Evolutionary conservation across 495 filamentous ascomycete genomes (phyloP).

Genomic region (Penicillium taxi): DNA sequence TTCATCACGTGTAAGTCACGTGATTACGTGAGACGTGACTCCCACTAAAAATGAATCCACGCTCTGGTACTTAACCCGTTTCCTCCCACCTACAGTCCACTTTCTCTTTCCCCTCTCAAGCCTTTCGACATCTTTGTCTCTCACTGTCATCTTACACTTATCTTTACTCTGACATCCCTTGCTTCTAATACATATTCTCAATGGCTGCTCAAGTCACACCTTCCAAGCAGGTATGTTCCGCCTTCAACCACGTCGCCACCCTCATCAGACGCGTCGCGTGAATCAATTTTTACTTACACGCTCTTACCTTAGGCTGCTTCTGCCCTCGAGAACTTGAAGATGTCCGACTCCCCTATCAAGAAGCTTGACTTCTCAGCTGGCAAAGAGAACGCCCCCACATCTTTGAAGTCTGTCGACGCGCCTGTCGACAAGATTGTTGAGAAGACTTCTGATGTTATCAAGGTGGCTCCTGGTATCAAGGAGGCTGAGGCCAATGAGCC

Average conservation of each 20-base stretch:
- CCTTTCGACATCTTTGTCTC: constrained; percentile 17
- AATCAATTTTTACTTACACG: constrained; percentile 18
- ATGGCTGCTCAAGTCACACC: constrained; percentile 73
- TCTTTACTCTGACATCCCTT: constrained; percentile 7
- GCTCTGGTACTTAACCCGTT: constrained; percentile 24
- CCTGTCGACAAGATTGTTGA: constrained; percentile 43
- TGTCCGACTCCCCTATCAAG: constrained; percentile 83
- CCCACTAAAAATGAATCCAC: constrained; percentile 38
- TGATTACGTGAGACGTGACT: constrained; percentile 42
- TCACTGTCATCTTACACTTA: constrained; percentile 18
- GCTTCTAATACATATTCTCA: constrained; percentile 21
- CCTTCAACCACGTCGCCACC: constrained; percentile 35
- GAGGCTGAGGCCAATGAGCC: constrained; percentile 75
- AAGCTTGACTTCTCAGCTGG: constrained; percentile 69
- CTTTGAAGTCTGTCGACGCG: constrained; percentile 43
- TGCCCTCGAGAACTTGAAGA: constrained; percentile 79
- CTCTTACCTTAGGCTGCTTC: constrained; percentile 59
- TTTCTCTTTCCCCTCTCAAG: constrained; percentile 16
- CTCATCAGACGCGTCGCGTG: constrained; percentile 27
- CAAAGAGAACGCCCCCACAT: constrained; percentile 77
- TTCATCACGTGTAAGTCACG: constrained; percentile 13
- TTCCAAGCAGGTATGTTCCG: constrained; percentile 71
- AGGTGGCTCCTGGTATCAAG: constrained; percentile 56
- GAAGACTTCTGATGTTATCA: constrained; percentile 37
- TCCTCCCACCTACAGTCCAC: constrained; percentile 26